Evolutionary conservation across 805 yeast genomes (phyloP).

Genomic region (Clavispora vitiphila): DNA sequence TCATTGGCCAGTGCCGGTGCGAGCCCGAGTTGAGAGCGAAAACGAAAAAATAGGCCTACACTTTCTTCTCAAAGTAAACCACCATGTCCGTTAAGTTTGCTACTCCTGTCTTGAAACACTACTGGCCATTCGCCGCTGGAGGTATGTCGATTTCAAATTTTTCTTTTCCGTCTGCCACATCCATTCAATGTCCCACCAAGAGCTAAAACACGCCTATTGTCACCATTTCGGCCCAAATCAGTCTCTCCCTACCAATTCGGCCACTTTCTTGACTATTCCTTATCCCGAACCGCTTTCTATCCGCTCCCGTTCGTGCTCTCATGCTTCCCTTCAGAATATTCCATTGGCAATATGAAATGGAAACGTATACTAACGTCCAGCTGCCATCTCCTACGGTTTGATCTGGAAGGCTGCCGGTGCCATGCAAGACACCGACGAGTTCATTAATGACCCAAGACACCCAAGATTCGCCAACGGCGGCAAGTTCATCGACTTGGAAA

Average conservation of each 20-base stretch:
- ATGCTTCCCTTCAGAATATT: too few relatives aligned
- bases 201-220: neutral
- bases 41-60: conserved; percentile 3
- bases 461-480: conserved; percentile 69
- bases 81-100: conserved; percentile 39
- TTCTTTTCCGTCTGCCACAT: neutral
- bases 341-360: neutral
- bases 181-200: neutral
- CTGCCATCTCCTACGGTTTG: conserved; percentile 62
- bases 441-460: conserved; percentile 92
- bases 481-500: conserved; percentile 33
- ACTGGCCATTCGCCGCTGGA: conserved; percentile 88
- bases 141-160: conserved; percentile 45
- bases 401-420: conserved; percentile 66
- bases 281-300: too few relatives aligned
- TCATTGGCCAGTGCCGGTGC: conserved; percentile 10
- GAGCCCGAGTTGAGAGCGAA: conserved; percentile 10
- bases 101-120: conserved; percentile 58
- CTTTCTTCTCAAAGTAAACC: conserved; percentile 1
- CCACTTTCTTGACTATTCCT: too few relatives aligned
- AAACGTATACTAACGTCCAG: conserved; percentile 24
- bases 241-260: too few relatives aligned
- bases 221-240: neutral
- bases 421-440: conserved; percentile 70
- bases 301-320: too few relatives aligned